Evolutionary conservation across 352 stramenopile species (phyloP).

Genomic region (Globisporangium recalcitrans): DNA sequence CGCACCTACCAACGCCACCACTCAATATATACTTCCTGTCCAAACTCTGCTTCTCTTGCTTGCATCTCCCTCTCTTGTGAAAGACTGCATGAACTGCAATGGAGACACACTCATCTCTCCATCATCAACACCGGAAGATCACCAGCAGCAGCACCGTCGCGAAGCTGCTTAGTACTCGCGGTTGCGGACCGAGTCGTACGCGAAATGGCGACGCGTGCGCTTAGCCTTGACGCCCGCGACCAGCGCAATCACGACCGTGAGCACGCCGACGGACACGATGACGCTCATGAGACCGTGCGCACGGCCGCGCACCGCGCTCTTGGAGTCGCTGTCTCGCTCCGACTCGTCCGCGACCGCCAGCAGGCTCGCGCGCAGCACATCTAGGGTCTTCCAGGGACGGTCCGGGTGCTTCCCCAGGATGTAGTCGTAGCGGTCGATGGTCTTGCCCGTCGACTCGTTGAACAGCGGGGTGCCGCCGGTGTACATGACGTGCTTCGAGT

Average conservation of each 20-base stretch:
- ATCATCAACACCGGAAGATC: too few relatives aligned
- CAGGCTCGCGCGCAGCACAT: slow-evolving; percentile 13
- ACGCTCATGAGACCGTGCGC: slow-evolving; percentile 11
- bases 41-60: background rate
- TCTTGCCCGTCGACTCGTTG: slow-evolving; percentile 54
- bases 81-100: too few relatives aligned
- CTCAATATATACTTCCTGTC: background rate
- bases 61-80: background rate
- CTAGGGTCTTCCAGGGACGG: slow-evolving; percentile 46
- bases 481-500: slow-evolving; percentile 44
- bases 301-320: background rate
- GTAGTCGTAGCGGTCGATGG: slow-evolving; percentile 58
- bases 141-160: too few relatives aligned
- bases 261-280: slow-evolving; percentile 19
- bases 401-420: slow-evolving; percentile 51
- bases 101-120: background rate
- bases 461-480: slow-evolving; percentile 77
- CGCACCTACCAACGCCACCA: background rate
- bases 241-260: slow-evolving; percentile 28
- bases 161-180: slow-evolving; percentile 27
- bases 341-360: slow-evolving; percentile 14
- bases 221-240: slow-evolving; percentile 26
- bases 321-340: background rate
- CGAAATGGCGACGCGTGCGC: slow-evolving; percentile 33
- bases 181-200: slow-evolving; percentile 46